phyloP scores from a whole-genome alignment of 495 filamentous ascomycete genomes.

The Recurvomyces mirabilis region DNA sequence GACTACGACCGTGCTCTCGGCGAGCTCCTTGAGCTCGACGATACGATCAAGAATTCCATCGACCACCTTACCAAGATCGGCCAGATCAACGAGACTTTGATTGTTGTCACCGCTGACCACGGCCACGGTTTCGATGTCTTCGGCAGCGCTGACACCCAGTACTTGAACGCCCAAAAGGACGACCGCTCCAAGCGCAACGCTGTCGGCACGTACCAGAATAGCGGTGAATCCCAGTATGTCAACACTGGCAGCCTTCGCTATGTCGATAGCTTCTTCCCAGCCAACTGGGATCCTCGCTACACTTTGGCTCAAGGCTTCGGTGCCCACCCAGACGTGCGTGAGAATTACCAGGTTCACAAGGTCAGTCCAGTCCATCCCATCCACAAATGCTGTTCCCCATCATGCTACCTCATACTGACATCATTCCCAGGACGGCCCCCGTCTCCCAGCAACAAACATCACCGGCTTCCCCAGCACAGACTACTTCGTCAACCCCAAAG shows the following conservation, averaged over 20 bases:
- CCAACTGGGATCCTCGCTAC: constrained; percentile 68
- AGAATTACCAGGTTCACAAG: constrained; percentile 46
- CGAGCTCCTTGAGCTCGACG: constrained; percentile 65
- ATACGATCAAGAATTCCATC: constrained; percentile 58
- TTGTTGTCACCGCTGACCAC: constrained; percentile 66
- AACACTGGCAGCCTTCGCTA: constrained; percentile 35
- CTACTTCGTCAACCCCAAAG: constrained; percentile 48
- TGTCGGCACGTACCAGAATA: constrained; percentile 53
- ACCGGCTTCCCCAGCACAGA: constrained; percentile 32
- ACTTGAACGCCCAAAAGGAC: constrained; percentile 45
- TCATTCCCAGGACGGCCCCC: constrained; percentile 22
- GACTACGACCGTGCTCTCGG: constrained; percentile 68
- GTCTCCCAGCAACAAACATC: constrained; percentile 42
- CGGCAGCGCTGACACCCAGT: constrained; percentile 45
- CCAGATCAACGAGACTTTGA: constrained; percentile 51
- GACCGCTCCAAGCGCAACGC: constrained; percentile 56
- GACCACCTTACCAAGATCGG: constrained; percentile 45
- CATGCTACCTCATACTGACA: constrained; percentile 26
- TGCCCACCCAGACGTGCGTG: constrained; percentile 55
- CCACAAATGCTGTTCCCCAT: constrained; percentile 29
- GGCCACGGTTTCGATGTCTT: constrained; percentile 64
- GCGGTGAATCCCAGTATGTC: constrained; percentile 60
- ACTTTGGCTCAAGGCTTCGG: constrained; percentile 53
- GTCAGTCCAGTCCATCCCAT: no score
- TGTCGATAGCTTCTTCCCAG: constrained; percentile 56